Evolutionary conservation across 2,329 filamentous ascomycete species (phyloP).

Genomic region (Geosmithia flava): DNA sequence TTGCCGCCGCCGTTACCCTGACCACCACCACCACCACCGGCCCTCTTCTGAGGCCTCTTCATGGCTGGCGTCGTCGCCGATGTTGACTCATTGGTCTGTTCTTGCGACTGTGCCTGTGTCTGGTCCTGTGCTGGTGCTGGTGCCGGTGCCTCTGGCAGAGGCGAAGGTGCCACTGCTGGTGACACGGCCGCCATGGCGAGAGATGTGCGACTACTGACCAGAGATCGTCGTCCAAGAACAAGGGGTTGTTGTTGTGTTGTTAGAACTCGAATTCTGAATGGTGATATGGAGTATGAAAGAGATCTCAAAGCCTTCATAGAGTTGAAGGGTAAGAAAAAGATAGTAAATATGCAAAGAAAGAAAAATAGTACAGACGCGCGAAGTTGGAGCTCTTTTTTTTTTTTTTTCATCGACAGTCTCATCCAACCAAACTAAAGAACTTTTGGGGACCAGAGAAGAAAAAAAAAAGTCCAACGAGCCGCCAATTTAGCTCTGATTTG

Average conservation of each 20-base stretch:
- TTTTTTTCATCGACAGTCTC: background rate
- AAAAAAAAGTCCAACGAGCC: background rate
- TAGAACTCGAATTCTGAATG: background rate
- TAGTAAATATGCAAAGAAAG: background rate
- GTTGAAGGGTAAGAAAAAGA: background rate
- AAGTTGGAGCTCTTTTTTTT: background rate
- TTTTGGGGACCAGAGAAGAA: background rate
- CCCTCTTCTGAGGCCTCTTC: conserved; percentile 1
- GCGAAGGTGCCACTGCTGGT: background rate
- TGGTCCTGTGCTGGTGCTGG: background rate
- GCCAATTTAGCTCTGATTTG: background rate
- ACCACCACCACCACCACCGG: background rate
- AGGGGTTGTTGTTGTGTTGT: background rate
- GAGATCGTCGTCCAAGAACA: background rate
- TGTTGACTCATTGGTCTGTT: no score
- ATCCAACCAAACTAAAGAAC: background rate
- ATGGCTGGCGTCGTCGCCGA: no score
- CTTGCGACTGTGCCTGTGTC: no score
- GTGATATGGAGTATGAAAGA: background rate
- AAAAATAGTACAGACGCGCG: background rate
- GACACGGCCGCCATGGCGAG: background rate
- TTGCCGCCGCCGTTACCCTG: conserved; percentile 6
- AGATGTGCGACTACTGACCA: background rate
- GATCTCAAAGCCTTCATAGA: conserved; percentile 1
- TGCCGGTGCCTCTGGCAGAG: background rate